Evolutionary conservation across 1,139 yeast species (phyloP).

Genomic region (Taphrina betulina): DNA sequence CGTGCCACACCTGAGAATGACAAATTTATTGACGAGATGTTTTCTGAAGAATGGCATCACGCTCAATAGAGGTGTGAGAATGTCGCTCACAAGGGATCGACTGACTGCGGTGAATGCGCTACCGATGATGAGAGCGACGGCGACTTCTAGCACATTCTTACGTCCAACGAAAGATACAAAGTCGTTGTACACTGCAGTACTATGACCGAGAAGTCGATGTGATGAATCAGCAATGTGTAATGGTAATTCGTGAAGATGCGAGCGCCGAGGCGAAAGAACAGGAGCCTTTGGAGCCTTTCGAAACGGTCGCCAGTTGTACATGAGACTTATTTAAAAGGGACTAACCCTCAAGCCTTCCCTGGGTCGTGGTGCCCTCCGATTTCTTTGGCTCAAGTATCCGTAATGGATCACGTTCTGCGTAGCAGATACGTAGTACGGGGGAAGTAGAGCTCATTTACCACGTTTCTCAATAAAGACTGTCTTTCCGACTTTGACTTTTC

Average conservation of each 20-base stretch:
- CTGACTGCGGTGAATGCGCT: constrained; percentile 15
- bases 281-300: no score
- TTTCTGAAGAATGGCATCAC: constrained; percentile 2
- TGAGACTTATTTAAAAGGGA: no score
- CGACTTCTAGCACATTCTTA: constrained; percentile 18
- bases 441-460: background rate
- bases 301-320: no score
- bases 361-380: no score
- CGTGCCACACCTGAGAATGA: constrained; percentile 9
- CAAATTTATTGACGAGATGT: constrained; percentile 4
- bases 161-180: constrained; percentile 12
- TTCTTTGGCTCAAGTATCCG: no score
- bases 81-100: constrained; percentile 13
- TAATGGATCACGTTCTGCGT: no score
- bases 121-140: constrained; percentile 20
- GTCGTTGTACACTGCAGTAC: constrained; percentile 13
- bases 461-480: constrained; percentile 22
- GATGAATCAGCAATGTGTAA: constrained; percentile 8
- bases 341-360: no score
- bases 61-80: constrained; percentile 7
- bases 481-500: constrained; percentile 27
- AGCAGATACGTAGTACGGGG: no score
- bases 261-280: background rate
- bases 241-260: constrained; percentile 3
- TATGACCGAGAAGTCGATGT: constrained; percentile 6